Evolutionary conservation across 352 stramenopile species (phyloP).

Genomic region (Chrysophaeum taylorii): DNA sequence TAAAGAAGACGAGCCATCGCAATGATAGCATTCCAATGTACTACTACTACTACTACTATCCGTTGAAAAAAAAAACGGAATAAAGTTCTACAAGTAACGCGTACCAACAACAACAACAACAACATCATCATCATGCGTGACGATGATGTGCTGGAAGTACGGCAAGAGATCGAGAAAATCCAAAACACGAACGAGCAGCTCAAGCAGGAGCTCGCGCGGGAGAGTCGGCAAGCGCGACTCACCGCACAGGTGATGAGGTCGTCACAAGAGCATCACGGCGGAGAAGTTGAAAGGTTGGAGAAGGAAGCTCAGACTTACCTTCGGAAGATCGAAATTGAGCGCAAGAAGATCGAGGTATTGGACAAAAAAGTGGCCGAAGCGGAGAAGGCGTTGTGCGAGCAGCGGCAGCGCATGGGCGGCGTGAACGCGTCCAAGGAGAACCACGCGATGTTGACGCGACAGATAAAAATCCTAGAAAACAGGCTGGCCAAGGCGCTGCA

Average conservation of each 20-base stretch:
- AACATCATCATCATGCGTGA: neutral
- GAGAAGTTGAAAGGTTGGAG: slow-evolving; percentile 39
- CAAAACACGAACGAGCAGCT: slow-evolving; percentile 34
- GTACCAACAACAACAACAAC: slow-evolving; percentile 1
- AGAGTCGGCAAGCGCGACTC: slow-evolving; percentile 58
- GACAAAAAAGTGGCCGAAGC: slow-evolving; percentile 12
- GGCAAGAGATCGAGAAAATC: slow-evolving; percentile 39
- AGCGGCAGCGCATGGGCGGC: slow-evolving; percentile 77
- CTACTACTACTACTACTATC: too few relatives aligned
- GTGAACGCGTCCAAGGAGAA: slow-evolving; percentile 75
- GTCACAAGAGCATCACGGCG: slow-evolving; percentile 2
- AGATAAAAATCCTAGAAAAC: slow-evolving; percentile 77
- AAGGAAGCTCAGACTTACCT: slow-evolving; percentile 66
- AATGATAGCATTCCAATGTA: too few relatives aligned
- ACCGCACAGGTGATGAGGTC: slow-evolving; percentile 24
- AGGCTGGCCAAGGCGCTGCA: slow-evolving; percentile 75
- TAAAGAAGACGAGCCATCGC: too few relatives aligned
- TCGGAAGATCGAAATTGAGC: slow-evolving; percentile 35
- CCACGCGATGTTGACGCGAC: slow-evolving; percentile 72
- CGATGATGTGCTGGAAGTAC: too few relatives aligned
- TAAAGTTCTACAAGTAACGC: too few relatives aligned
- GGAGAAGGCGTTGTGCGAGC: slow-evolving; percentile 16
- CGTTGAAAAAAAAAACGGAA: too few relatives aligned
- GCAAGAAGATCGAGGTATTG: slow-evolving; percentile 17
- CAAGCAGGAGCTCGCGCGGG: slow-evolving; percentile 54